A percentile compares a stretch with the other conserved stretches of the same genome.
Evolutionary conservation across 345 rosid species (phyloP).

Genomic region (Camelina laxa): DNA sequence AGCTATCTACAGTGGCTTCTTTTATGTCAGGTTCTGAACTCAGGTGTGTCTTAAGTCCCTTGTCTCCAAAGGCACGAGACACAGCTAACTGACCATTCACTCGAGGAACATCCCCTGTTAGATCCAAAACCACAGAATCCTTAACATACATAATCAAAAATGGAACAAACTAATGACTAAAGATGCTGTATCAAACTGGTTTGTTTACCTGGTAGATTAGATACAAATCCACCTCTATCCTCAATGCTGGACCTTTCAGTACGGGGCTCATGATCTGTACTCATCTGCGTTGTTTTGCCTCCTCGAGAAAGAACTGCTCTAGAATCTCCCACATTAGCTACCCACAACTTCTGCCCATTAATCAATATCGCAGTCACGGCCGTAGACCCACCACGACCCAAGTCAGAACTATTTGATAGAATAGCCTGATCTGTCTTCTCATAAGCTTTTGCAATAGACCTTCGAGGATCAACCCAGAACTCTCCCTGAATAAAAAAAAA

Average conservation of each 20-base stretch:
- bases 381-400: constrained; percentile 84
- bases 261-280: constrained; percentile 76
- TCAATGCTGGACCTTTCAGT: constrained; percentile 76
- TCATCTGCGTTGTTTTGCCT: constrained; percentile 59
- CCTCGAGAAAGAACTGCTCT: constrained; percentile 67
- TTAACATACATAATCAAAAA: constrained; percentile 6
- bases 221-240: constrained; percentile 81
- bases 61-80: constrained; percentile 86
- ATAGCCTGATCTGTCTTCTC: constrained; percentile 81
- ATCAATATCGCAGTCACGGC: constrained; percentile 83
- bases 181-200: background rate
- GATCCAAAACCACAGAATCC: background rate
- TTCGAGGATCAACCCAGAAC: constrained; percentile 70
- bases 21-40: constrained; percentile 80
- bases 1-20: constrained; percentile 47
- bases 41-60: constrained; percentile 79
- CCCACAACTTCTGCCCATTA: constrained; percentile 62
- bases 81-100: constrained; percentile 88
- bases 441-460: constrained; percentile 73
- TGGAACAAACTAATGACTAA: background rate
- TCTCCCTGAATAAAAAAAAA: constrained; percentile 52
- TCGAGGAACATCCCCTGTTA: constrained; percentile 79
- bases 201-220: constrained; percentile 75
- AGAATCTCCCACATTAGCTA: constrained; percentile 81
- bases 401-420: constrained; percentile 64